Evolutionary conservation across 805 yeast genomes (phyloP).

Genomic region (Starmera dryadoides): DNA sequence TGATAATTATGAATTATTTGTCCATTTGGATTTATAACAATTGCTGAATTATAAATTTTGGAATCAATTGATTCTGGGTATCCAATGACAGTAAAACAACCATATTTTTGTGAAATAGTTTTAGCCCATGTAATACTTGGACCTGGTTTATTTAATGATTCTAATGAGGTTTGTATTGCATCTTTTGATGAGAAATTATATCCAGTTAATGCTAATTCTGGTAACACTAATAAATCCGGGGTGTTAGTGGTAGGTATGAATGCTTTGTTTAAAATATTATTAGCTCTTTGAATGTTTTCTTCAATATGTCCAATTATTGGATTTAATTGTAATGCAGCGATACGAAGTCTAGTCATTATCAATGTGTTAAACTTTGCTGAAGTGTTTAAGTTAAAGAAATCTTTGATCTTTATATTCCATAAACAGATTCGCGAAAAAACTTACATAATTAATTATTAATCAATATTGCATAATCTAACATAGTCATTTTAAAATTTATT

Average conservation of each 20-base stretch:
- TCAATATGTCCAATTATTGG: constrained; percentile 55
- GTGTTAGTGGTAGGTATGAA: constrained; percentile 17
- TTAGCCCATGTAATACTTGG: constrained; percentile 51
- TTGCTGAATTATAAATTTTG: constrained; percentile 62
- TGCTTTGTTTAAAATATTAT: constrained; percentile 17
- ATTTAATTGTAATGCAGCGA: constrained; percentile 65
- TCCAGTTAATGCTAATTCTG: constrained; percentile 83
- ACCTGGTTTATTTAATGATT: constrained; percentile 33
- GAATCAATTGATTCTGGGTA: constrained; percentile 54
- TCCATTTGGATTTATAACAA: constrained; percentile 56
- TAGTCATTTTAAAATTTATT: too few species aligned
- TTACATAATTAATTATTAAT: too few species aligned
- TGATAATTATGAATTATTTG: constrained; percentile 56
- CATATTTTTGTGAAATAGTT: constrained; percentile 37
- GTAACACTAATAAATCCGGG: constrained; percentile 68
- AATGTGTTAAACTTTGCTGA: background rate
- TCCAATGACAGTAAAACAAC: constrained; percentile 71
- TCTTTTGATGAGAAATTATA: constrained; percentile 51
- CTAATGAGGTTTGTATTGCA: constrained; percentile 54
- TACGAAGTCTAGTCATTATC: constrained; percentile 36
- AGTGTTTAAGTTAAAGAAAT: background rate
- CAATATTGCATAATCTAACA: too few species aligned
- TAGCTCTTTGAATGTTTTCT: constrained; percentile 43
- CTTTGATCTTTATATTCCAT: background rate
- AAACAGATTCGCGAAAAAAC: too few species aligned